phyloP scores from a whole-genome alignment of 768 basidiomycete genomes.

The Tulasnella sp. region DNA sequence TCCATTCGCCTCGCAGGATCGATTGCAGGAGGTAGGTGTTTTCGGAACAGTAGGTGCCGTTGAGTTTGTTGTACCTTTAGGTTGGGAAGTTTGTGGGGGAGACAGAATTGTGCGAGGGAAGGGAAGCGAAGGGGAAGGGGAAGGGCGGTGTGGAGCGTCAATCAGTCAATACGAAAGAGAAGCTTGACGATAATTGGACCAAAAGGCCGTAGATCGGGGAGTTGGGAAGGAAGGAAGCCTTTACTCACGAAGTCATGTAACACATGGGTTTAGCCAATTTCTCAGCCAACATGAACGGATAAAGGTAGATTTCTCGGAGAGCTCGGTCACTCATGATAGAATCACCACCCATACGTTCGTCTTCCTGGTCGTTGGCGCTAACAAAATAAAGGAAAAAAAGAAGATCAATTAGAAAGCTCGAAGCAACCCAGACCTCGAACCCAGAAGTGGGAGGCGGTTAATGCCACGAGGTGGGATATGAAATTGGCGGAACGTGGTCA shows the following conservation, averaged over 20 bases:
- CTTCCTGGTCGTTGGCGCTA: slow-evolving; percentile 59
- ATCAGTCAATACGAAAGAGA: neutral
- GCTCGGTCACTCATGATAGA: slow-evolving; percentile 59
- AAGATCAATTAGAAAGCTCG: neutral
- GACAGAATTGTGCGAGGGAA: neutral
- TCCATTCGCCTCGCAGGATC: slow-evolving; percentile 59
- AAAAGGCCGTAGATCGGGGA: neutral
- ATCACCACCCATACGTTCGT: slow-evolving; percentile 58
- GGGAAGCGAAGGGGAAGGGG: neutral
- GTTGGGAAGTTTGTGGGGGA: neutral
- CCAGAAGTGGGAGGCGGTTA: too few relatives aligned
- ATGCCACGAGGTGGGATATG: neutral
- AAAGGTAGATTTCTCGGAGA: slow-evolving; percentile 65
- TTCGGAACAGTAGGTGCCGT: slow-evolving; percentile 49
- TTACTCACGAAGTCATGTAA: slow-evolving; percentile 55
- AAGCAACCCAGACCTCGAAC: neutral
- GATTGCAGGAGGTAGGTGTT: slow-evolving; percentile 42
- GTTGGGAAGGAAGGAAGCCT: too few relatives aligned
- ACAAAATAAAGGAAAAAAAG: too few relatives aligned
- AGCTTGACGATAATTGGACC: neutral
- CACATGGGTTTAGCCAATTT: slow-evolving; percentile 36
- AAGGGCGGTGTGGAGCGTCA: neutral
- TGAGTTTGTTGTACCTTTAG: slow-evolving; percentile 41
- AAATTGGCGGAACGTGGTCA: neutral
- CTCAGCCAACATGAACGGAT: slow-evolving; percentile 62